phyloP scores from a whole-genome alignment of 352 stramenopile species.

The Lagenidium giganteum region DNA sequence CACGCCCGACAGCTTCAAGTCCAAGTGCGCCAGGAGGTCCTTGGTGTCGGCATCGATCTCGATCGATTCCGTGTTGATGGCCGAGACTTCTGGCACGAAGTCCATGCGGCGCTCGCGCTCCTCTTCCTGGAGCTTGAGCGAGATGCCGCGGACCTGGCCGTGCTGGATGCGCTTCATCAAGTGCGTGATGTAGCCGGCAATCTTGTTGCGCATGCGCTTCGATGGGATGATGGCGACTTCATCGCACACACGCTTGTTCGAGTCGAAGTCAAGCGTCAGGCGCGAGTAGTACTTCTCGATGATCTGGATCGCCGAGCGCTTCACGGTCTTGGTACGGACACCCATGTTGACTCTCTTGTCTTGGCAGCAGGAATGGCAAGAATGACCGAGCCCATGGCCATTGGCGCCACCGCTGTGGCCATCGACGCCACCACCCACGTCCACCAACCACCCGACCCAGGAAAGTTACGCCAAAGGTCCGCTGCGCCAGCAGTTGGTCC shows the following conservation, averaged over 20 bases:
- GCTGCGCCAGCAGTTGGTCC: too few species aligned
- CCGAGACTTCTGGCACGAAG: conserved; percentile 97
- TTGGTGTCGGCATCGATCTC: conserved; percentile 97
- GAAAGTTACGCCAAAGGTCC: too few species aligned
- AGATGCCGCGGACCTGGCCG: conserved; percentile 98
- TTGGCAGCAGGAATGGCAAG: too few species aligned
- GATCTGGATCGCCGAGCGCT: conserved; percentile 98
- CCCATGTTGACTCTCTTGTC: conserved; percentile 83
- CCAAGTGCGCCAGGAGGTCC: conserved; percentile 94
- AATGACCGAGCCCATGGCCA: too few species aligned
- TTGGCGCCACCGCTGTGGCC: too few species aligned
- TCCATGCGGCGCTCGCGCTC: conserved; percentile 98
- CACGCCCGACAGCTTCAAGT: conserved; percentile 87
- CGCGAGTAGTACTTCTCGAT: conserved; percentile 99
- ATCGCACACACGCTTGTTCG: conserved; percentile 97
- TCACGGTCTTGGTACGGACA: conserved; percentile 99
- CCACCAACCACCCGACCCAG: too few species aligned
- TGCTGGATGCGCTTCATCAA: conserved; percentile 99
- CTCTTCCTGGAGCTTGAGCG: conserved; percentile 99
- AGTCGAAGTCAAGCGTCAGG: conserved; percentile 99
- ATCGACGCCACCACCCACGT: too few species aligned
- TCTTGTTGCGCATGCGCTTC: conserved; percentile 99
- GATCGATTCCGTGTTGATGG: conserved; percentile 88
- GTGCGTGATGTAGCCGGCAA: conserved; percentile 99
- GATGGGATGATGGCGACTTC: conserved; percentile 98